phyloP scores from a whole-genome alignment of 2,329 filamentous ascomycete genomes.

The Ascochyta viciae-villosae region DNA sequence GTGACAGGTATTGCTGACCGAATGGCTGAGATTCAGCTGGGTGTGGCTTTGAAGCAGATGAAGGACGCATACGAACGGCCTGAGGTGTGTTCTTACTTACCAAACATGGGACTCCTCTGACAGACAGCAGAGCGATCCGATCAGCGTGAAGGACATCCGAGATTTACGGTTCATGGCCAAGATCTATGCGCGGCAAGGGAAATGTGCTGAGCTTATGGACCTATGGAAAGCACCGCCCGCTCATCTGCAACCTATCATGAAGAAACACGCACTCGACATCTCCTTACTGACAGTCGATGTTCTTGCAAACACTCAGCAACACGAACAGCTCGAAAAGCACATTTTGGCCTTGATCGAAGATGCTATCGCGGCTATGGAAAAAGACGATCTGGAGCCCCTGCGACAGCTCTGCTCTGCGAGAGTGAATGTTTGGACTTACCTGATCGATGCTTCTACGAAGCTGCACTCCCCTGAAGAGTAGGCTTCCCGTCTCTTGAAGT shows the following conservation, averaged over 20 bases:
- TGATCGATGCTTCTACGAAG: constrained; percentile 24
- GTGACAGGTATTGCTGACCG: constrained; percentile 13
- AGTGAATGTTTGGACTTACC: constrained; percentile 28
- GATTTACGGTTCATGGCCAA: constrained; percentile 46
- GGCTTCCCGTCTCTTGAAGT: neutral
- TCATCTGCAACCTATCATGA: constrained; percentile 25
- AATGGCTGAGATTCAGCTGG: constrained; percentile 28
- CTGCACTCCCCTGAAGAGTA: constrained; percentile 17
- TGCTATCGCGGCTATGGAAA: constrained; percentile 1
- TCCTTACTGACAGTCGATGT: constrained; percentile 25
- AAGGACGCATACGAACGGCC: constrained; percentile 37
- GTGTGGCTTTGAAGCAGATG: constrained; percentile 34
- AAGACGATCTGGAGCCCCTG: constrained; percentile 11
- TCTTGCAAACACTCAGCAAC: constrained; percentile 15
- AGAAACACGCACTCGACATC: constrained; percentile 34
- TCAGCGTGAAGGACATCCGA: constrained; percentile 38
- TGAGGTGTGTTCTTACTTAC: constrained; percentile 21
- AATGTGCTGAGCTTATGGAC: constrained; percentile 32
- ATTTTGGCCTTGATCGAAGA: constrained; percentile 24
- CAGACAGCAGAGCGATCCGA: constrained; percentile 29
- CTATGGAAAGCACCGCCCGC: constrained; percentile 32
- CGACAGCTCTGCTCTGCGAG: constrained; percentile 26
- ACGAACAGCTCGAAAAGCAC: constrained; percentile 29
- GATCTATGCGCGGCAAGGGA: constrained; percentile 37
- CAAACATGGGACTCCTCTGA: constrained; percentile 14